phyloP scores from a whole-genome alignment of 768 basidiomycete genomes.

The Kwoniella dejecticola region DNA sequence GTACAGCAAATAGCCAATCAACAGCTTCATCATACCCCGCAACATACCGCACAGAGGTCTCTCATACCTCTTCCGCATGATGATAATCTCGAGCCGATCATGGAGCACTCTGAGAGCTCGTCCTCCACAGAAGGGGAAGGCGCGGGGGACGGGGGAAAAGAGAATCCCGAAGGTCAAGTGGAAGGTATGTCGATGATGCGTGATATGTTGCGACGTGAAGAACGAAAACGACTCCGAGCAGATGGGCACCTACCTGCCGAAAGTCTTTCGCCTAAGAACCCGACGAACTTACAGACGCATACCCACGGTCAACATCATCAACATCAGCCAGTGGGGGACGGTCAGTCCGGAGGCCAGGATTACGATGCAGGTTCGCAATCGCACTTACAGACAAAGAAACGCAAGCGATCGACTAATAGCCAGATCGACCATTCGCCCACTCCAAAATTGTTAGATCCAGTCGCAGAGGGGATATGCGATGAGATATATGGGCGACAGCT shows the following conservation, averaged over 20 bases:
- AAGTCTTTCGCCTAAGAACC: not conserved
- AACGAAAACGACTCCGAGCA: conserved; percentile 2
- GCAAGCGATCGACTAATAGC: not conserved
- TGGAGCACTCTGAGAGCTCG: too few species aligned
- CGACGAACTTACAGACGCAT: not conserved
- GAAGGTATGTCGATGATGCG: conserved; percentile 11
- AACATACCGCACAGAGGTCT: too few species aligned
- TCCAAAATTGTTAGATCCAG: conserved; percentile 21
- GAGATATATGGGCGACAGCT: conserved; percentile 31
- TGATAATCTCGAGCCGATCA: too few species aligned
- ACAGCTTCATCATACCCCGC: not conserved
- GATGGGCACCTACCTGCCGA: conserved; percentile 1
- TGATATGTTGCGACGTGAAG: conserved; percentile 6
- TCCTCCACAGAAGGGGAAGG: not conserved
- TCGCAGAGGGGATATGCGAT: conserved; percentile 31
- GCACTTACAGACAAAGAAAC: not conserved
- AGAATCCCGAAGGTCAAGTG: not conserved
- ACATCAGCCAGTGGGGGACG: not conserved
- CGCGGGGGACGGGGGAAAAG: not conserved
- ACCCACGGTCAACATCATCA: not conserved
- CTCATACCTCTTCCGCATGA: too few species aligned
- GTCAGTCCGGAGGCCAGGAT: too few species aligned
- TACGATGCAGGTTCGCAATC: not conserved
- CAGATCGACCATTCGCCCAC: conserved; percentile 1
- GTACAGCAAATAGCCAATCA: conserved; percentile 5